Conservation (phyloP, 176 grass and related monocot genomes). For the Guadua angustifolia region DNA sequence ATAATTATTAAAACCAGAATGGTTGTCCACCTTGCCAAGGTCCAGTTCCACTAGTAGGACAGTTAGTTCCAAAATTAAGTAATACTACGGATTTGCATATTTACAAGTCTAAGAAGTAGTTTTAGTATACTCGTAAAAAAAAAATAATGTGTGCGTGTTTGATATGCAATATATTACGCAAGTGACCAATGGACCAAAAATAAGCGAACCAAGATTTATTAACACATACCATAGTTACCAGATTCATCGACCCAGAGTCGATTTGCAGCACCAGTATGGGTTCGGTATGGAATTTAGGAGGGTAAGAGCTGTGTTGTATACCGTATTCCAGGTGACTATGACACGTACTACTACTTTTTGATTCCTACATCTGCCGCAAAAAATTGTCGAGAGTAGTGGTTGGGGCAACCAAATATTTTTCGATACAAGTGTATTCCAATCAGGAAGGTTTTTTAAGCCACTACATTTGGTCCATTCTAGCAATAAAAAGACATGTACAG, state of each 20-base stretch:
- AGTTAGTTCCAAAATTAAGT: background rate
- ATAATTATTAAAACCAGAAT: constrained; percentile 10
- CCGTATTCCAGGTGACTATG: background rate
- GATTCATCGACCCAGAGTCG: background rate
- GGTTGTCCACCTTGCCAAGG: background rate
- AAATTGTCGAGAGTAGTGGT: background rate
- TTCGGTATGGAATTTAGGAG: constrained; percentile 11
- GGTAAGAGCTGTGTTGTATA: background rate
- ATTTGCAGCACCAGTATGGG: background rate
- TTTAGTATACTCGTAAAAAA: constrained; percentile 16
- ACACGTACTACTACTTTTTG: background rate
- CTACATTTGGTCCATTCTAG: background rate
- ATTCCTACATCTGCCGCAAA: background rate
- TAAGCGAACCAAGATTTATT: constrained; percentile 31
- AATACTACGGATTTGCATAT: background rate
- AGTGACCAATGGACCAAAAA: no score
- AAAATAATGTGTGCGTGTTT: background rate
- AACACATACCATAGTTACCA: constrained; percentile 12
- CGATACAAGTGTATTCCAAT: background rate
- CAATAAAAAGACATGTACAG: no score
- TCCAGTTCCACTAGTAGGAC: constrained; percentile 6
- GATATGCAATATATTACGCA: background rate
- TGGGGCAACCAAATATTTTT: constrained; percentile 10
- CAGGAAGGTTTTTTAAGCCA: background rate
- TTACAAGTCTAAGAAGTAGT: background rate